Evolutionary conservation across 2,329 filamentous ascomycete species (phyloP).

Genomic region (Stylonectria norvegica): DNA sequence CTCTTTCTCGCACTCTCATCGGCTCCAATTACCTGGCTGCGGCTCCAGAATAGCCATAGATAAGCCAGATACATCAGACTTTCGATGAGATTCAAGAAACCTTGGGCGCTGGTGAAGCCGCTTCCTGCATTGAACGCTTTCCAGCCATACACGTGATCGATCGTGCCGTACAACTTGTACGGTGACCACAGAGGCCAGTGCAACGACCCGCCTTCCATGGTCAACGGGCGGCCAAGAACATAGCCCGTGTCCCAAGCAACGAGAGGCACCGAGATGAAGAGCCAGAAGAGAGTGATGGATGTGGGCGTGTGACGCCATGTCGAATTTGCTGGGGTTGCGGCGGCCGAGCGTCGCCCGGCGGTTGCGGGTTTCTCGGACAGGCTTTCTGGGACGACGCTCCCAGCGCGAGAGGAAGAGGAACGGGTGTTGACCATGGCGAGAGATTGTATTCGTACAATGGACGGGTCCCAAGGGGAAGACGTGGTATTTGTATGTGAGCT

Average conservation of each 20-base stretch:
- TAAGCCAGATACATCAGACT: conserved; percentile 60
- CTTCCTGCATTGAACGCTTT: conserved; percentile 63
- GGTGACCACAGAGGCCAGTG: conserved; percentile 72
- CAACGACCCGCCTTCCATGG: conserved; percentile 72
- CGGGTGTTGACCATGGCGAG: conserved; percentile 37
- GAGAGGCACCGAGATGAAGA: conserved; percentile 70
- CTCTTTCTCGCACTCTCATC: conserved; percentile 27
- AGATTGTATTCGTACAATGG: background rate
- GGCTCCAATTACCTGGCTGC: conserved; percentile 4
- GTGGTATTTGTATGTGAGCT: no score
- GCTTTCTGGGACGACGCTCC: conserved; percentile 24
- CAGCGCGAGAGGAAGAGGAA: conserved; percentile 33
- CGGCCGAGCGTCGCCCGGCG: conserved; percentile 8
- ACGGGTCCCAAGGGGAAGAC: no score
- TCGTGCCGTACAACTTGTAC: conserved; percentile 74
- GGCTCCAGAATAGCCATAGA: conserved; percentile 38
- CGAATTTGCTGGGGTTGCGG: conserved; percentile 7
- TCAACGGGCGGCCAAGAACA: conserved; percentile 73
- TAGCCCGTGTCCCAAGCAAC: conserved; percentile 81
- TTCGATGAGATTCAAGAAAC: conserved; percentile 65
- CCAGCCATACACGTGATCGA: conserved; percentile 81
- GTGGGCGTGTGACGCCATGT: conserved; percentile 47
- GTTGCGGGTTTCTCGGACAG: conserved; percentile 14
- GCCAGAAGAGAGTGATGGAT: conserved; percentile 59
- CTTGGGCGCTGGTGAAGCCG: conserved; percentile 78